Evolutionary conservation across 1,284 basidiomycete genomes (phyloP).

Genomic region (Puccinia polysora): DNA sequence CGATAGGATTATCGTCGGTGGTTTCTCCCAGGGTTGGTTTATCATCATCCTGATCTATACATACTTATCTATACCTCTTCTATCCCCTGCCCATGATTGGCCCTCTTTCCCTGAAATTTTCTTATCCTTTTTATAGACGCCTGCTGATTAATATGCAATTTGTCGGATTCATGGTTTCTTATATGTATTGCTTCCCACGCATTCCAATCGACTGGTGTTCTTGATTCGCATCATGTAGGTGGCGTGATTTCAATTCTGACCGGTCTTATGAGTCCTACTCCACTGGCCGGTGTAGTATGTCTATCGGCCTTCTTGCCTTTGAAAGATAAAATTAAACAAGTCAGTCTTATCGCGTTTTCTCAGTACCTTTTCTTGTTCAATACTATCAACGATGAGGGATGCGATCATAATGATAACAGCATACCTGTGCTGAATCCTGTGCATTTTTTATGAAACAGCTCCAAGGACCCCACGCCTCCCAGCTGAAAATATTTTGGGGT

Average conservation of each 20-base stretch:
- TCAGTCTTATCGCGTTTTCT: not conserved
- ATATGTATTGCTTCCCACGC: not conserved
- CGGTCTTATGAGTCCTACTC: constrained; percentile 19
- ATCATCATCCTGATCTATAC: too few relatives aligned
- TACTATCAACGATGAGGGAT: not conserved
- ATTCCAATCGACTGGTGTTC: not conserved
- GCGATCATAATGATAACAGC: not conserved
- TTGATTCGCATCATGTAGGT: not conserved
- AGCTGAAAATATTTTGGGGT: constrained; percentile 31
- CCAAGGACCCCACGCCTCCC: constrained; percentile 9
- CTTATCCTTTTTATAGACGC: too few relatives aligned
- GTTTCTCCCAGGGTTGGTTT: constrained; percentile 31
- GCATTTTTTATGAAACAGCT: not conserved
- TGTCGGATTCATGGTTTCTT: too few relatives aligned
- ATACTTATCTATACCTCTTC: too few relatives aligned
- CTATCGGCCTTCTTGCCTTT: constrained; percentile 27
- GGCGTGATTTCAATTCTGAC: constrained; percentile 25
- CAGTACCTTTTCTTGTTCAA: not conserved
- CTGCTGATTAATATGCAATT: too few relatives aligned
- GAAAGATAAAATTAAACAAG: constrained; percentile 31
- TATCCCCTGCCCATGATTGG: too few relatives aligned
- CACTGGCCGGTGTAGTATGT: constrained; percentile 18
- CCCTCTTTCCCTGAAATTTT: too few relatives aligned
- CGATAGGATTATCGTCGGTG: constrained; percentile 29
- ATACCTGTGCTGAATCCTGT: not conserved